Percentiles rank a stretch among this genome's conserved stretches.
Conservation (phyloP, 2,329 filamentous ascomycete genomes). For the Penicillium sp. region DNA sequence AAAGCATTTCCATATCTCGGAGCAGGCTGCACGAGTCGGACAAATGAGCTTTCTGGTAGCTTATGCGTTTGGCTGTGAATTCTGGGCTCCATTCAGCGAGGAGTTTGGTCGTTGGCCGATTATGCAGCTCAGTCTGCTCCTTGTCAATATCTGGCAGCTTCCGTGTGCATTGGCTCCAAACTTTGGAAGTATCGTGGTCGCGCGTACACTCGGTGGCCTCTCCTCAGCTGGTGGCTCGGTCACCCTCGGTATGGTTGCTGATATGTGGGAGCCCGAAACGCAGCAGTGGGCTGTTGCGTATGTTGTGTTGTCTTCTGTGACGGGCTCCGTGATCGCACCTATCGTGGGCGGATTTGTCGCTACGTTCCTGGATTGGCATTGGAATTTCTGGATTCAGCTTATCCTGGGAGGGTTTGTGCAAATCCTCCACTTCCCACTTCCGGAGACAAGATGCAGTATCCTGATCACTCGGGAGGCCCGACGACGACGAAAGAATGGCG, state of each 20-base stretch:
- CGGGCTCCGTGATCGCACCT: slow-evolving; percentile 53
- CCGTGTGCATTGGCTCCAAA: slow-evolving; percentile 73
- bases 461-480: slow-evolving; percentile 63
- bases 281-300: slow-evolving; percentile 65
- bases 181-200: slow-evolving; percentile 69
- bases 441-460: slow-evolving; percentile 62
- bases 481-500: slow-evolving; percentile 57
- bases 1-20: slow-evolving; percentile 67
- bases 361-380: slow-evolving; percentile 55
- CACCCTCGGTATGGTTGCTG: slow-evolving; percentile 66
- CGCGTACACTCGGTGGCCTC: slow-evolving; percentile 66
- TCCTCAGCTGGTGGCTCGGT: slow-evolving; percentile 68
- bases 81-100: slow-evolving; percentile 86
- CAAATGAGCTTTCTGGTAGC: slow-evolving; percentile 76
- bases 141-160: slow-evolving; percentile 78
- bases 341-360: slow-evolving; percentile 59
- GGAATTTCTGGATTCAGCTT: slow-evolving; percentile 67
- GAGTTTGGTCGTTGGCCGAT: slow-evolving; percentile 77
- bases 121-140: slow-evolving; percentile 69
- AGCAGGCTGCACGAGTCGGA: slow-evolving; percentile 69
- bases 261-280: slow-evolving; percentile 61
- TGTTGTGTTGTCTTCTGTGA: slow-evolving; percentile 61
- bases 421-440: slow-evolving; percentile 52
- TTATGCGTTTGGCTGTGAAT: slow-evolving; percentile 82
- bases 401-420: slow-evolving; percentile 61